phyloP scores from a whole-genome alignment of 192 early-diverging fungal species.

The Linderina pennispora region DNA sequence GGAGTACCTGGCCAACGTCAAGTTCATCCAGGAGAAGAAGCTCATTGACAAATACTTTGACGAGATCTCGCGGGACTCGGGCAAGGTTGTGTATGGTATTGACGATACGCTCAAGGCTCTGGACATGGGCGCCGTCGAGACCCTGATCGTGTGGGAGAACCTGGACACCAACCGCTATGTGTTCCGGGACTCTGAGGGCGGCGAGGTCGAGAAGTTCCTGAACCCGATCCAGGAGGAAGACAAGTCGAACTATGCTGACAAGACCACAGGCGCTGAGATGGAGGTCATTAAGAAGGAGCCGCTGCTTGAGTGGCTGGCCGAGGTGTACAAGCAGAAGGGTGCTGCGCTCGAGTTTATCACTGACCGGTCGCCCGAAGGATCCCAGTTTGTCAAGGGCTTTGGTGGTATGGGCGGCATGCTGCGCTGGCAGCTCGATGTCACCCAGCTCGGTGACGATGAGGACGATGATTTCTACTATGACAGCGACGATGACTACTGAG shows the following conservation, averaged over 20 bases:
- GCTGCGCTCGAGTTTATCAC: conserved; percentile 93
- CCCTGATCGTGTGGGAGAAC: conserved; percentile 95
- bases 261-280: conserved; percentile 63
- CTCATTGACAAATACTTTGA: conserved; percentile 95
- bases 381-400: conserved; percentile 98
- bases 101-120: conserved; percentile 94
- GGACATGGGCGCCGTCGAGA: conserved; percentile 98
- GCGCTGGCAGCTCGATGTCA: conserved; percentile 91
- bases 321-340: conserved; percentile 95
- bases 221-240: conserved; percentile 84
- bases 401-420: conserved; percentile 96
- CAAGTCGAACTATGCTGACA: conserved; percentile 63
- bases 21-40: conserved; percentile 99
- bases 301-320: conserved; percentile 96
- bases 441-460: conserved; percentile 59
- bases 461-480: conserved; percentile 58
- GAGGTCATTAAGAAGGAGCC: conserved; percentile 76
- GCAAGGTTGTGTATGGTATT: conserved; percentile 93
- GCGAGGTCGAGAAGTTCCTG: conserved; percentile 65
- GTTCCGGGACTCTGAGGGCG: conserved; percentile 68
- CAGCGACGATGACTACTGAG: conserved; percentile 12
- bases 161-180: conserved; percentile 75
- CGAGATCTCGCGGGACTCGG: conserved; percentile 94
- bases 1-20: conserved; percentile 91
- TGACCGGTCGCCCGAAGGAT: conserved; percentile 91